phyloP scores from a whole-genome alignment of 306 rosid species.

The Comarum palustre region DNA sequence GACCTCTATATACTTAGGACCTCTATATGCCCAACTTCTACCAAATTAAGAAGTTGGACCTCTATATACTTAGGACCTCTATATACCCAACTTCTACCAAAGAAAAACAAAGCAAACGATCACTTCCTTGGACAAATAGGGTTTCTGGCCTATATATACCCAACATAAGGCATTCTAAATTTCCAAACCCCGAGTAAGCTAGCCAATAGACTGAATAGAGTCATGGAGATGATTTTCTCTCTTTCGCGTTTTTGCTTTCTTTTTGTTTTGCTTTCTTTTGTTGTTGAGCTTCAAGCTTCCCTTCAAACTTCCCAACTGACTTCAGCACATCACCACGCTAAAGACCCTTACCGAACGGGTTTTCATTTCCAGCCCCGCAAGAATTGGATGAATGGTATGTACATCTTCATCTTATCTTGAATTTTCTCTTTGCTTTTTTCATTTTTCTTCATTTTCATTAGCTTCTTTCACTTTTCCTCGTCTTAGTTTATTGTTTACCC shows the following conservation, averaged over 20 bases:
- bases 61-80: too few species aligned
- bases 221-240: slow-evolving; percentile 23
- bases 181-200: slow-evolving; percentile 9
- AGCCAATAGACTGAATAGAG: slow-evolving; percentile 23
- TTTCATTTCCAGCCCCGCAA: slow-evolving; percentile 82
- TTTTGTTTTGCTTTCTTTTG: slow-evolving; percentile 33
- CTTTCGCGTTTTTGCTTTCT: slow-evolving; percentile 28
- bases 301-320: slow-evolving; percentile 32
- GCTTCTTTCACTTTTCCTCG: not conserved
- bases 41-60: too few species aligned
- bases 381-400: slow-evolving; percentile 82
- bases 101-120: too few species aligned
- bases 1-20: too few species aligned
- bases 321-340: slow-evolving; percentile 19
- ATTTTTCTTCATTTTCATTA: not conserved
- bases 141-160: slow-evolving; percentile 30
- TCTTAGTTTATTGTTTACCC: slow-evolving; percentile 1
- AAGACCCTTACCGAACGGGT: slow-evolving; percentile 65
- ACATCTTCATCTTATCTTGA: not conserved
- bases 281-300: slow-evolving; percentile 46
- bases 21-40: too few species aligned
- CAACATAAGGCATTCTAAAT: not conserved
- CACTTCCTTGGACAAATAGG: too few species aligned
- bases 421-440: not conserved
- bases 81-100: too few species aligned